Conservation (phyloP, 345 rosid genomes). For the Pistacia vera region DNA sequence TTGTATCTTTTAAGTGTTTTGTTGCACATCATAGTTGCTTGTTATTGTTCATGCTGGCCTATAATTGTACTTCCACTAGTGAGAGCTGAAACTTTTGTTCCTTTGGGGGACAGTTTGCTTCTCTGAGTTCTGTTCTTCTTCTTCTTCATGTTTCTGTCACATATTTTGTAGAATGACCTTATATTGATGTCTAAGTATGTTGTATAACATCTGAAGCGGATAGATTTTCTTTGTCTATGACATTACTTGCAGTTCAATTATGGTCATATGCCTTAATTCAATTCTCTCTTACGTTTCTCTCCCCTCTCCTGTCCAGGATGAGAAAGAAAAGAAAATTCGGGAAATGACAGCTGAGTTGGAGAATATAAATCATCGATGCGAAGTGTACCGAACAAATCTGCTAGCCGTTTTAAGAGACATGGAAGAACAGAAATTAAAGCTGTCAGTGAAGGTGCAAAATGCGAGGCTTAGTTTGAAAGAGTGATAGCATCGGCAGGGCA, state of each 20-base stretch:
- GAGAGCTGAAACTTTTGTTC: not conserved
- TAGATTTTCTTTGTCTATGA: not conserved
- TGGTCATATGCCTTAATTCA: not conserved
- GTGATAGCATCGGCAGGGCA: constrained; percentile 23
- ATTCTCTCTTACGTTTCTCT: not conserved
- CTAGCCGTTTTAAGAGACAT: constrained; percentile 74
- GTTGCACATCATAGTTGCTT: not conserved
- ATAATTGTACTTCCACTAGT: not conserved
- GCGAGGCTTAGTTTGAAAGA: constrained; percentile 83
- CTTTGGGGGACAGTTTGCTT: not conserved
- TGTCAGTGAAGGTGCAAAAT: constrained; percentile 81
- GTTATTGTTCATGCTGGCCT: not conserved
- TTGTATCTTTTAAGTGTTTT: not conserved
- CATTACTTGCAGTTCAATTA: not conserved
- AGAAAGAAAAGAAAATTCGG: constrained; percentile 66
- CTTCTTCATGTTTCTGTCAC: not conserved
- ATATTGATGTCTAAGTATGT: not conserved
- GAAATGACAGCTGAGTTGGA: constrained; percentile 69
- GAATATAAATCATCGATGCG: constrained; percentile 61
- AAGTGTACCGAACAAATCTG: constrained; percentile 68
- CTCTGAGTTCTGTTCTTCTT: not conserved
- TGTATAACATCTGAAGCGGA: not conserved
- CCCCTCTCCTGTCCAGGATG: constrained; percentile 38
- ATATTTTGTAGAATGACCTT: not conserved
- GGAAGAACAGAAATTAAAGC: constrained; percentile 86